Base-by-base conservation (phyloP, 78 protist species). In the Ministeria vibrans region DNA sequence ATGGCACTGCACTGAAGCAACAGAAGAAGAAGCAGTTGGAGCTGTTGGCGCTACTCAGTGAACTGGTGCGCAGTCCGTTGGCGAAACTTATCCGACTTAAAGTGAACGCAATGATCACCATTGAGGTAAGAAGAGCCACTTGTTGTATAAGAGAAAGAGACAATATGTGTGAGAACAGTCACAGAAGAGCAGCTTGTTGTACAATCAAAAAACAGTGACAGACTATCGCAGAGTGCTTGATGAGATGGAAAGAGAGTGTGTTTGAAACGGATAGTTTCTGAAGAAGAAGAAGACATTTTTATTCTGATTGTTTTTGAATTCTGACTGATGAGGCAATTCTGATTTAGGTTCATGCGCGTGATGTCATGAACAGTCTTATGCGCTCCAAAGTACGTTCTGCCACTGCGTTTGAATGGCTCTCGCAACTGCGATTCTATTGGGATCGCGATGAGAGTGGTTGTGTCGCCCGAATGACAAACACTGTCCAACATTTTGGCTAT, bases 311-410 rank as follows among this genome's bases (percentile, higher is more conserved):
- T n/a, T n/a, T n/a, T n/a, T n/a, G n/a, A n/a, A n/a, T n/a, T n/a
- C n/a, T n/a, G n/a, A n/a, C n/a, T n/a, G n/a, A n/a, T n/a, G n/a
- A n/a, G n/a, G n/a, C n/a, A n/a, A n/a, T n/a, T n/a, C n/a, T n/a
- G n/a, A n/a, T n/a, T n/a, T n/a, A n/a, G n/a, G 97, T 91, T 63
- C 97, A 94, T 39, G 75, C 83, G 28, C 81, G 95, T 6, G 97
- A 94, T 25, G 94, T 94, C 25, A 81, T 94, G 44, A 85, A 87
- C 77, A 32, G 30, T 38, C 36, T 68, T 25, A 5, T 28, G 53
- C 20, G 41, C 22, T 23, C 28, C 36, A 23, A 30, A 23, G 66
- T 59, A 30, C 0, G 23, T 15, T 5, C 27, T 34, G 34, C 66
- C 36, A 51, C 46, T 20, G 89, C 78, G 86, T 93, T 93, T 45